Evolutionary conservation across 257 asterid species (phyloP).

Genomic region (Cruciata laevipes): DNA sequence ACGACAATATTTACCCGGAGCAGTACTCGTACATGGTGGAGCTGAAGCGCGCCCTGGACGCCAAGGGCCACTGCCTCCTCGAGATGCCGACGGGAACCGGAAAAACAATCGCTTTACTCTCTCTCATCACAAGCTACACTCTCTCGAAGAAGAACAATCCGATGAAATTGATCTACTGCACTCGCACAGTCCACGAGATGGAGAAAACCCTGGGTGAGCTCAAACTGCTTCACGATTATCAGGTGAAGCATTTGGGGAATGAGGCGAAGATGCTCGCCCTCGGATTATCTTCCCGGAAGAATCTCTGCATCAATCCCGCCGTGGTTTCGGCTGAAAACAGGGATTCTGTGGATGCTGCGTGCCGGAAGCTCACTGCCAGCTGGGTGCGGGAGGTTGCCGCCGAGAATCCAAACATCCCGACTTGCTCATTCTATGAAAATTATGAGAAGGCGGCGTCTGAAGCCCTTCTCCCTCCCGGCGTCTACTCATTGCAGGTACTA

Average conservation of each 20-base stretch:
- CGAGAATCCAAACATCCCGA: conserved; percentile 62
- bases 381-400: conserved; percentile 82
- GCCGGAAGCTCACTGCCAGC: conserved; percentile 89
- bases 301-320: conserved; percentile 73
- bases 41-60: conserved; percentile 88
- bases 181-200: conserved; percentile 98
- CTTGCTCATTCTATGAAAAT: conserved; percentile 73
- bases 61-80: conserved; percentile 84
- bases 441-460: conserved; percentile 70
- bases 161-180: conserved; percentile 75
- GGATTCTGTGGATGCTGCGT: conserved; percentile 92
- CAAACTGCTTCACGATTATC: conserved; percentile 65
- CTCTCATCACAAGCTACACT: conserved; percentile 77
- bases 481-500: conserved; percentile 93
- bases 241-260: conserved; percentile 57
- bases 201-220: conserved; percentile 94
- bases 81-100: conserved; percentile 99
- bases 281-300: conserved; percentile 92
- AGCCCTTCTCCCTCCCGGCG: conserved; percentile 88
- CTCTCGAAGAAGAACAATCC: conserved; percentile 69
- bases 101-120: conserved; percentile 81
- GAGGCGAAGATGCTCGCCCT: conserved; percentile 67
- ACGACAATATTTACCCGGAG: conserved; percentile 90
- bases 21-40: conserved; percentile 92
- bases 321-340: conserved; percentile 90